Conservation (phyloP, 225 moss, liverwort and hornwort species). For the Neckera pumila region DNA sequence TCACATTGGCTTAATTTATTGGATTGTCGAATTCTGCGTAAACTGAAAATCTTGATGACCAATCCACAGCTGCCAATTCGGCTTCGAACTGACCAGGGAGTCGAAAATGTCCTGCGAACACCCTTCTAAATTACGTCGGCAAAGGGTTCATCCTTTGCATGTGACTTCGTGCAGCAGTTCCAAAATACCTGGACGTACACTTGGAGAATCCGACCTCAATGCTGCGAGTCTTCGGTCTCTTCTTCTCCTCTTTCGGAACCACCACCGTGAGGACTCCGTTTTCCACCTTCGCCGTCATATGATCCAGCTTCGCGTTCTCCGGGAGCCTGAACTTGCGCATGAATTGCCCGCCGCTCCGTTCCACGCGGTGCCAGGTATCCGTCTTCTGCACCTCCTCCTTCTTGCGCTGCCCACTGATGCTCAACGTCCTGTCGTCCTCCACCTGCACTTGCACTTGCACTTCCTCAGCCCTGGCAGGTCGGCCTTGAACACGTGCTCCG, state of each 20-base stretch:
- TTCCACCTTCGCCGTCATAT: neutral
- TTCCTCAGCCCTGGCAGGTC: neutral
- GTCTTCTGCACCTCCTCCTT: slow-evolving; percentile 6
- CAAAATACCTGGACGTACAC: neutral
- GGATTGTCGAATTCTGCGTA: neutral
- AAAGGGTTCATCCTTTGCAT: neutral
- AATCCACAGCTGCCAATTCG: neutral
- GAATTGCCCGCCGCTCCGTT: neutral
- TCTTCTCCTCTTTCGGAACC: neutral
- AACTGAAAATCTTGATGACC: neutral
- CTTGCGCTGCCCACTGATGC: neutral
- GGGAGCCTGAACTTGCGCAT: neutral
- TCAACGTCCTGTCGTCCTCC: neutral
- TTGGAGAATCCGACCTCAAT: neutral
- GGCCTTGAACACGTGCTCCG: neutral
- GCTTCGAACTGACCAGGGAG: neutral
- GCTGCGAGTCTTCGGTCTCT: neutral
- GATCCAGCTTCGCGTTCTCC: neutral
- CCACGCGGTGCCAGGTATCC: neutral
- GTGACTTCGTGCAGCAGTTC: neutral
- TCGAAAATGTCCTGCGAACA: neutral
- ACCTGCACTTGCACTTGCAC: neutral
- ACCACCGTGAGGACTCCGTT: slow-evolving; percentile 2
- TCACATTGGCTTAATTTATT: neutral
- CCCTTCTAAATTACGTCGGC: neutral